Evolutionary conservation across 331 rosid species (phyloP).

Genomic region (Phaseolus coccineus): DNA sequence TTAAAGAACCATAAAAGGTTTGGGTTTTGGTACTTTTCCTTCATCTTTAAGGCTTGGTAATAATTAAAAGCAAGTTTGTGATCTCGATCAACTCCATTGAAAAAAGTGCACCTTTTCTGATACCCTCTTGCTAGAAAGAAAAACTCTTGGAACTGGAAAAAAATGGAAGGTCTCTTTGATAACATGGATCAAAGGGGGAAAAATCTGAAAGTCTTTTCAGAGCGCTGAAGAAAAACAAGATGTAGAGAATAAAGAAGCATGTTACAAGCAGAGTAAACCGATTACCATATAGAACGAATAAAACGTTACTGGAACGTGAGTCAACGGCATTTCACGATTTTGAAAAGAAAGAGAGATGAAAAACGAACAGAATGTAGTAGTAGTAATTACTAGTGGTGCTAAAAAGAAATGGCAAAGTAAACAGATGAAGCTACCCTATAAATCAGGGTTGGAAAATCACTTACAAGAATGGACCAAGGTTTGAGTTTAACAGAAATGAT

Average conservation of each 20-base stretch:
- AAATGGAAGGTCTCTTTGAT: too few relatives aligned
- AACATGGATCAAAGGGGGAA: too few relatives aligned
- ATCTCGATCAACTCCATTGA: slow-evolving; percentile 46
- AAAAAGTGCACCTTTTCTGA: slow-evolving; percentile 42
- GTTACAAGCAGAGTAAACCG: slow-evolving; percentile 3
- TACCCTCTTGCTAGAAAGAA: slow-evolving; percentile 27
- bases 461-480: slow-evolving; percentile 36
- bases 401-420: not conserved
- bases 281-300: not conserved
- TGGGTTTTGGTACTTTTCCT: slow-evolving; percentile 27
- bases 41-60: slow-evolving; percentile 14
- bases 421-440: not conserved
- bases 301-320: slow-evolving; percentile 26
- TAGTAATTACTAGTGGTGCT: not conserved
- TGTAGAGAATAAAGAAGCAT: slow-evolving; percentile 11
- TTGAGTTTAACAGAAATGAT: slow-evolving; percentile 5
- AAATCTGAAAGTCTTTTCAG: not conserved
- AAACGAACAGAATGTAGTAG: not conserved
- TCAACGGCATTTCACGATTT: slow-evolving; percentile 50
- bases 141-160: not conserved
- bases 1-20: slow-evolving; percentile 36
- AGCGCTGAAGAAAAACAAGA: not conserved
- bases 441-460: slow-evolving; percentile 25
- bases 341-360: not conserved
- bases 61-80: slow-evolving; percentile 36